A percentile compares a stretch with the other conserved stretches of the same genome.
phyloP scores from a whole-genome alignment of 345 rosid species.

The Balakata baccata region DNA sequence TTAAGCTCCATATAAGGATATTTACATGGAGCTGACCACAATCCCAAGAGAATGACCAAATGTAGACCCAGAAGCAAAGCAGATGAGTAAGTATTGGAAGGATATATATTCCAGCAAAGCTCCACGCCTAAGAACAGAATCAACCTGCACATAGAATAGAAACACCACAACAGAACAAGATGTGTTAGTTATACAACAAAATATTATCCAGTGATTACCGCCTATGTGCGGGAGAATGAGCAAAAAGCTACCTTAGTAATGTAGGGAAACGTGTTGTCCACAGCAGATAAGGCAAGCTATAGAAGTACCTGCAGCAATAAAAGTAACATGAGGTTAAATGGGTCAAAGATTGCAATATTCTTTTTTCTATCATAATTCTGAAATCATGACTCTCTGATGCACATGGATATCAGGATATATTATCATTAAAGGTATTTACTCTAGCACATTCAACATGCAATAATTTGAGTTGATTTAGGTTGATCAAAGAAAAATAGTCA shows the following conservation, averaged over 20 bases:
- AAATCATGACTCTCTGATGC: no score
- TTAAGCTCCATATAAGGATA: conserved; percentile 40
- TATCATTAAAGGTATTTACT: neutral
- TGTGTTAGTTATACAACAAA: neutral
- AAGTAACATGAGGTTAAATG: neutral
- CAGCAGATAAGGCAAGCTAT: conserved; percentile 70
- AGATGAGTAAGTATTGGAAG: conserved; percentile 69
- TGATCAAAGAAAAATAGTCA: neutral
- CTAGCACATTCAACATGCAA: neutral
- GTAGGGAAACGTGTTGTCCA: conserved; percentile 78
- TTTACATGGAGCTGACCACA: conserved; percentile 58
- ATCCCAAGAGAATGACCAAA: conserved; percentile 56
- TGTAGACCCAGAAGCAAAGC: conserved; percentile 60
- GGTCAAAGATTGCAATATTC: neutral
- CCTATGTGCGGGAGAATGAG: neutral
- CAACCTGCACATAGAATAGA: conserved; percentile 35
- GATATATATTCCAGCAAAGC: conserved; percentile 90
- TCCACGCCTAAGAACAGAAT: conserved; percentile 62
- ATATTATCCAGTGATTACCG: neutral
- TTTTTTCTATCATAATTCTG: neutral
- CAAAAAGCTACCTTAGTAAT: conserved; percentile 51
- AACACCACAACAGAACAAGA: no score
- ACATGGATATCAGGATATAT: neutral
- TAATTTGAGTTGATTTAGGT: neutral
- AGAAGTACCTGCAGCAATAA: conserved; percentile 67